Base-by-base conservation (phyloP, 2,329 filamentous ascomycete genomes). In the Didymellaceae sp. region DNA sequence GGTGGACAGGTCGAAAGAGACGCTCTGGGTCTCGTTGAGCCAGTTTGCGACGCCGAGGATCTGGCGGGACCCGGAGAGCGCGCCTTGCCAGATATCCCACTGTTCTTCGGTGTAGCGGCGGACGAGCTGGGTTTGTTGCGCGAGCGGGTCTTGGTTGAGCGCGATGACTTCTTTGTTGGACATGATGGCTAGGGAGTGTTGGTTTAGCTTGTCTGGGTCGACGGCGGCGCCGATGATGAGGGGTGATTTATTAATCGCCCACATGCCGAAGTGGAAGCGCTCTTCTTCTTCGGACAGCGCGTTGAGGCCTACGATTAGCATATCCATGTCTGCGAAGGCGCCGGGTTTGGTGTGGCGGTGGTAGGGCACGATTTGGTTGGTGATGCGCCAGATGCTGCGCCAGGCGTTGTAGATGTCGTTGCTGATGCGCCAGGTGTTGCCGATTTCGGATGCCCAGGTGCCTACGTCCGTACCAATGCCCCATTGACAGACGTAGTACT, bases 111-210 rank as follows among this genome's bases (percentile, higher is more conserved):
- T 73, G 48, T 69, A 72, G 24, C 75, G 64, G 13, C 71, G 72
- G 1, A 78, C 64, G 1, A 86, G 69, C n/a, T 73, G 73, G 0
- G 82, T 80, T 34, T 82, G 80, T 44, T 78, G 68, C 0, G 76
- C 81, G 0, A 85, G 65, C 0, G 77, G 52, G 58, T 86, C 83
- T 57, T 86, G 82, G 57, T 85, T 85, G 60, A 83, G 80, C 0
- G 77, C 77, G 18, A 86, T 80, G 17, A 83, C 77, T 45, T 83
- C 82, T 20, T 75, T 71, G 64, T 85, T 84, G 1, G 71, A 72
- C 37, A 77, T 52, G 37, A 75, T 69, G 3, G 51, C 54, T 2
- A 62, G 13, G 1, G 65, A 68, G 2, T 54, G 48, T 13, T 59
- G 37, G 13, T 72, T 70, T 7, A 58, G 42, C 2, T 54, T 55